A percentile compares a stretch with the other conserved stretches of the same genome.
phyloP scores from a whole-genome alignment of 345 rosid species.

The Linum usitatissimum region DNA sequence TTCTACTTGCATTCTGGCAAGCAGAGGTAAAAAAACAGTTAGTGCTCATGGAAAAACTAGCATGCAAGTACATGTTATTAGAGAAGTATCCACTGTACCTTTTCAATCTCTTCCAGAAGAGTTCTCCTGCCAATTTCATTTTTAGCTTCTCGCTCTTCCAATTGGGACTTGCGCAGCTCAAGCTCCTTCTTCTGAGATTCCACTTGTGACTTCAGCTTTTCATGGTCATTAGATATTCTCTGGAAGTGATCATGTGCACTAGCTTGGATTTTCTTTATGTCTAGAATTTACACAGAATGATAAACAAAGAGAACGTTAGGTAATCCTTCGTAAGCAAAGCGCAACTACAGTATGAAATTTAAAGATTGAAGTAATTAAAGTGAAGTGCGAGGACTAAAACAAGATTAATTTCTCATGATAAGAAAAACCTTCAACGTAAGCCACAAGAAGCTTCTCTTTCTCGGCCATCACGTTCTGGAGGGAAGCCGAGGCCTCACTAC shows the following conservation, averaged over 20 bases:
- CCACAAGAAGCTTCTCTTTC: constrained; percentile 68
- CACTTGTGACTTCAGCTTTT: constrained; percentile 63
- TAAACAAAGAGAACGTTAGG: constrained; percentile 9
- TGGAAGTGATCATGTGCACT: constrained; percentile 66
- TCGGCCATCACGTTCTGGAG: constrained; percentile 45
- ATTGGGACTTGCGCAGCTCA: constrained; percentile 49
- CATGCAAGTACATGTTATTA: background rate
- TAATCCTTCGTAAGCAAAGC: background rate
- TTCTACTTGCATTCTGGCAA: constrained; percentile 47
- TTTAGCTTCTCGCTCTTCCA: constrained; percentile 76
- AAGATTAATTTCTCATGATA: background rate
- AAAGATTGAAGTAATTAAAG: background rate
- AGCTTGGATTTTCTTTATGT: constrained; percentile 63
- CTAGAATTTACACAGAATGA: constrained; percentile 23
- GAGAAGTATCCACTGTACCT: constrained; percentile 31
- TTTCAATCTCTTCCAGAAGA: constrained; percentile 54
- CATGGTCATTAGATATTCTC: constrained; percentile 72
- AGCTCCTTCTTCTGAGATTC: constrained; percentile 71
- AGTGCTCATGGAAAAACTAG: background rate
- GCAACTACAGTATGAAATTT: background rate
- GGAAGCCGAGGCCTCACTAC: constrained; percentile 37
- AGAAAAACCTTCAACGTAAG: constrained; percentile 61
- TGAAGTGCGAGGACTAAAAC: background rate
- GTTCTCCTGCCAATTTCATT: constrained; percentile 64
- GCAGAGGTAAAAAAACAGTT: constrained; percentile 5